Conservation (phyloP, 202 grass and related monocot genomes). For the Thinopyrum obtusiflorum region DNA sequence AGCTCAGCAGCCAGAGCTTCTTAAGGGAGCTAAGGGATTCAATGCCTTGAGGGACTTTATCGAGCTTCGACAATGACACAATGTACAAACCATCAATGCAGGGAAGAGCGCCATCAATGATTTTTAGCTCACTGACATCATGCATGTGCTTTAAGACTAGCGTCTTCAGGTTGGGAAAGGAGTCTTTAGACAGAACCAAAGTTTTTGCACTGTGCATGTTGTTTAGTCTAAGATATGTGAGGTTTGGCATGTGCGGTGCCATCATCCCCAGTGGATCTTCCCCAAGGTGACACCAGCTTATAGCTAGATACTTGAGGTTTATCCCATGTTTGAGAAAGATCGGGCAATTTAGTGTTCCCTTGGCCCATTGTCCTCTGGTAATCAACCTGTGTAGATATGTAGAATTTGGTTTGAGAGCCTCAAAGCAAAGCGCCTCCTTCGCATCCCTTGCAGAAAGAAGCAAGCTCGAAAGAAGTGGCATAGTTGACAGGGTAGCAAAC, state of each 20-base stretch:
- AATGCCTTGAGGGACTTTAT: slow-evolving; percentile 47
- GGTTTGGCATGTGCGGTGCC: slow-evolving; percentile 16
- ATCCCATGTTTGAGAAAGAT: slow-evolving; percentile 17
- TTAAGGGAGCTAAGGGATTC: slow-evolving; percentile 27
- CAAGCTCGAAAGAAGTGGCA: slow-evolving; percentile 29
- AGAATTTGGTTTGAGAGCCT: slow-evolving; percentile 12
- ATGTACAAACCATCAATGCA: slow-evolving; percentile 37
- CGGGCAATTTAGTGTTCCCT: neutral
- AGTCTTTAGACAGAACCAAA: slow-evolving; percentile 26
- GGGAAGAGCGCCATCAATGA: slow-evolving; percentile 26
- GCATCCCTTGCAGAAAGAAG: slow-evolving; percentile 37
- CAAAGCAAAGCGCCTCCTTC: slow-evolving; percentile 39
- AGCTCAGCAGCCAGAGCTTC: slow-evolving; percentile 19
- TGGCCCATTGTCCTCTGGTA: slow-evolving; percentile 33
- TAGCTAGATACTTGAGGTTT: slow-evolving; percentile 30
- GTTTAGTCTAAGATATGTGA: slow-evolving; percentile 35
- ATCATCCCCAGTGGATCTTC: slow-evolving; percentile 45
- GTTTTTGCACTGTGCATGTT: slow-evolving; percentile 15
- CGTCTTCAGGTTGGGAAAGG: slow-evolving; percentile 34
- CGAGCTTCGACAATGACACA: neutral
- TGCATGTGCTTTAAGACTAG: slow-evolving; percentile 26
- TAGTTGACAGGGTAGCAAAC: slow-evolving; percentile 40
- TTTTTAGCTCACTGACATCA: slow-evolving; percentile 35
- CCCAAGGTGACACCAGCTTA: slow-evolving; percentile 25
- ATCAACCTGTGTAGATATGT: slow-evolving; percentile 32